Percentiles rank a stretch among this genome's conserved stretches.
These are phyloP conservation scores for Microdochium trichocladiopsis DNA, from an alignment of 2,329 filamentous ascomycete species.

Conservation along the genomic window DNA sequence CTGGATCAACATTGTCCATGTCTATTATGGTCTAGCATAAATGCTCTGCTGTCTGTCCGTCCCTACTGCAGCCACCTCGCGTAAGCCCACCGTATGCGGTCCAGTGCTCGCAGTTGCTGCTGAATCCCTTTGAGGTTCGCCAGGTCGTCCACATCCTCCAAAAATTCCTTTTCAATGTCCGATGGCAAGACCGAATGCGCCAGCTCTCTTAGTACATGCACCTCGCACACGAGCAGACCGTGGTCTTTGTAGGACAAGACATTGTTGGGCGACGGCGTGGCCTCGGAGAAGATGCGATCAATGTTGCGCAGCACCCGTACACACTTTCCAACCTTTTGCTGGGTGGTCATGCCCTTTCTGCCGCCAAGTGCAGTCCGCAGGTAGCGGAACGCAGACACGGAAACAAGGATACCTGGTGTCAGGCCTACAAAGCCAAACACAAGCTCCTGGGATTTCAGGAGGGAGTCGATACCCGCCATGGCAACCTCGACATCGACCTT, in stretches of 20 bases:
- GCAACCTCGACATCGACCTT: conserved; percentile 97
- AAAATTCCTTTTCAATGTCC: conserved; percentile 74
- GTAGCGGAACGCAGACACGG: conserved; percentile 67
- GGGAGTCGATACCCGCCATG: conserved; percentile 88
- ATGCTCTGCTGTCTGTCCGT: background rate
- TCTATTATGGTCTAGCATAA: background rate
- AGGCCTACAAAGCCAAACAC: conserved; percentile 97
- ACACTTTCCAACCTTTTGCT: conserved; percentile 61
- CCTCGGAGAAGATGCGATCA: conserved; percentile 68
- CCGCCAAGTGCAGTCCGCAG: conserved; percentile 62
- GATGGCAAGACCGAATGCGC: conserved; percentile 63
- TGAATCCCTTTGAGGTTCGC: conserved; percentile 75
- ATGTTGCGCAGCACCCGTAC: conserved; percentile 80
- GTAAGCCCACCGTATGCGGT: conserved; percentile 88
- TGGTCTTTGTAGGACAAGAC: conserved; percentile 88
- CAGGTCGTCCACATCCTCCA: conserved; percentile 81
- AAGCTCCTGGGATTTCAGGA: conserved; percentile 92
- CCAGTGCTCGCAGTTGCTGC: conserved; percentile 70
- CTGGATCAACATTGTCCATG: background rate
- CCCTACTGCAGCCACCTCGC: conserved; percentile 56
- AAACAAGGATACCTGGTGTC: conserved; percentile 87
- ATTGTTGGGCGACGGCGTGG: conserved; percentile 62
- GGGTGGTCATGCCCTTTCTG: conserved; percentile 59
- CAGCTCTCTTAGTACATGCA: conserved; percentile 71
- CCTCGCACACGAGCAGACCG: conserved; percentile 82